Conservation (phyloP, 1,284 basidiomycete genomes). For the Melanopsichium pennsylvanicum region DNA sequence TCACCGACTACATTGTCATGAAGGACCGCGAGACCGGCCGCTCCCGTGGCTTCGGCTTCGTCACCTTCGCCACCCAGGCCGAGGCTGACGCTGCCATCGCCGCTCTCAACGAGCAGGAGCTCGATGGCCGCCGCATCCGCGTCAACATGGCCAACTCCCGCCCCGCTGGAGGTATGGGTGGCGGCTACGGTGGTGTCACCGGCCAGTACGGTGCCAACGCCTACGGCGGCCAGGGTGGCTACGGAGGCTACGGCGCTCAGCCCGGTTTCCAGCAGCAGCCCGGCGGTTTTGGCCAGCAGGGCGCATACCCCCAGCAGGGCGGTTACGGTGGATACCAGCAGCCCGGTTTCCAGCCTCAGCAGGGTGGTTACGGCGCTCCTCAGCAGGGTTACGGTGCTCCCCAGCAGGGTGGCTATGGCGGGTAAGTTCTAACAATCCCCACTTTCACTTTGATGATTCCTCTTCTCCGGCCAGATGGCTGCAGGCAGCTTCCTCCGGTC, state of each 20-base stretch:
- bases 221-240: constrained; percentile 50
- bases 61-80: constrained; percentile 68
- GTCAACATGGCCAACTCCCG: constrained; percentile 94
- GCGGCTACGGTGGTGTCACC: constrained; percentile 59
- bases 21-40: constrained; percentile 95
- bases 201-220: constrained; percentile 63
- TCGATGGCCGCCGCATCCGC: constrained; percentile 87
- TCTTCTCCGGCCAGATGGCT: not conserved
- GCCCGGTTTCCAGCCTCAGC: constrained; percentile 49
- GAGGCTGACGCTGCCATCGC: constrained; percentile 84
- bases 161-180: constrained; percentile 66
- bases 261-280: constrained; percentile 13
- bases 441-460: not conserved
- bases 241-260: constrained; percentile 2
- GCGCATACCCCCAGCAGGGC: constrained; percentile 48
- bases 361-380: constrained; percentile 50
- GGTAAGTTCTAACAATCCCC: constrained; percentile 25
- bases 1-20: constrained; percentile 75
- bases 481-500: constrained; percentile 11
- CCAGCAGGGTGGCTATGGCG: constrained; percentile 53
- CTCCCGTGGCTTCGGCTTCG: constrained; percentile 90
- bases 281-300: constrained; percentile 45
- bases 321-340: constrained; percentile 56
- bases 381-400: constrained; percentile 47
- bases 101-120: constrained; percentile 85